Evolutionary conservation across 371 early-diverging fungal genomes (phyloP).

Genomic region (Mortierella polycephala): DNA sequence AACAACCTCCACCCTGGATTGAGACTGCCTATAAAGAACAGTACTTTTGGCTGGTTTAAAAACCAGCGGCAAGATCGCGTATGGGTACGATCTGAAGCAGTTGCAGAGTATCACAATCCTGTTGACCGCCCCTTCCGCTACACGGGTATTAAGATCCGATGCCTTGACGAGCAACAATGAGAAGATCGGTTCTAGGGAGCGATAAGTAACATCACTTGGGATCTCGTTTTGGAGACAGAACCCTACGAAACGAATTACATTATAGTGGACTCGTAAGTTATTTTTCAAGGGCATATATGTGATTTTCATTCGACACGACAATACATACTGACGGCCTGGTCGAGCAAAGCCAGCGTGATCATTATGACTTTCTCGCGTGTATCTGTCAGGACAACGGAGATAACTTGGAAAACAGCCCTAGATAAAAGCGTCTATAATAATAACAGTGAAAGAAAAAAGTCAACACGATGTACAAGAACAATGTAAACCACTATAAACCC

Average conservation of each 20-base stretch:
- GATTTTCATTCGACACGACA: no score
- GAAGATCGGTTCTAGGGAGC: slow-evolving; percentile 63
- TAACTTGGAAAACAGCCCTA: slow-evolving; percentile 67
- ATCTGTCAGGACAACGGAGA: slow-evolving; percentile 72
- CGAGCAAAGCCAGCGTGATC: slow-evolving; percentile 64
- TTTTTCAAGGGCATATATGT: not conserved
- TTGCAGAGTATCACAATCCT: slow-evolving; percentile 66
- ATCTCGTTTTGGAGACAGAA: slow-evolving; percentile 57
- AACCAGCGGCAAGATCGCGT: slow-evolving; percentile 64
- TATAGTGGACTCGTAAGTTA: no score
- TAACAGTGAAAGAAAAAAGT: not conserved
- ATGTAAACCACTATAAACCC: not conserved
- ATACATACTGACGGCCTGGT: slow-evolving; percentile 65
- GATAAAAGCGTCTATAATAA: slow-evolving; percentile 56
- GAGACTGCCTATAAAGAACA: slow-evolving; percentile 39
- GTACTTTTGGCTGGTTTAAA: slow-evolving; percentile 56
- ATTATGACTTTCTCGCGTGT: slow-evolving; percentile 68
- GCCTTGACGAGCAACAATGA: slow-evolving; percentile 67
- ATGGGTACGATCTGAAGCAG: slow-evolving; percentile 60
- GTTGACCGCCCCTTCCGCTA: slow-evolving; percentile 61
- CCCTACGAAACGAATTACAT: slow-evolving; percentile 26
- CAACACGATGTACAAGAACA: not conserved
- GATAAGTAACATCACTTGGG: slow-evolving; percentile 50
- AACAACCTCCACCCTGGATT: slow-evolving; percentile 64
- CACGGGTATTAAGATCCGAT: slow-evolving; percentile 69